A percentile compares a stretch with the other conserved stretches of the same genome.
These are phyloP conservation scores for Allium fistulosum DNA, from an alignment of 106 monocot genomes.

Conservation along the genomic window DNA sequence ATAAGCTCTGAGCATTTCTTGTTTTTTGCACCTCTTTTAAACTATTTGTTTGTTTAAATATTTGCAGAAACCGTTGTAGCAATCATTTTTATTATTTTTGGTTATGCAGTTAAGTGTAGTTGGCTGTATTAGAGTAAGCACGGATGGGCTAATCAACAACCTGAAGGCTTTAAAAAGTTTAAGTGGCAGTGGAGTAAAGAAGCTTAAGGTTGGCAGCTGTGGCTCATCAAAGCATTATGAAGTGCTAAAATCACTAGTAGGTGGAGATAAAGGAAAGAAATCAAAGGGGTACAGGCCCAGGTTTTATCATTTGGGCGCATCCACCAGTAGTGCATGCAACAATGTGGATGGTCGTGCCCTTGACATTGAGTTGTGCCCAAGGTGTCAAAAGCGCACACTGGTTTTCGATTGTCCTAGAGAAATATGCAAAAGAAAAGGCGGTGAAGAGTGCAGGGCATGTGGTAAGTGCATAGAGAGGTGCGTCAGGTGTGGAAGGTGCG, in stretches of 20 bases:
- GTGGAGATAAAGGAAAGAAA: constrained; percentile 10
- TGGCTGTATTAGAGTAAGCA: constrained; percentile 29
- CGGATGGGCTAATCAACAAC: constrained; percentile 31
- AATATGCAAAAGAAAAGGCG: constrained; percentile 15
- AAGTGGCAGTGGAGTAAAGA: constrained; percentile 18
- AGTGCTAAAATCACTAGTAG: constrained; percentile 23
- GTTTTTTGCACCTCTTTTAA: too few species aligned
- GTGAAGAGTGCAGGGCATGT: constrained; percentile 38
- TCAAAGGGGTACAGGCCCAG: constrained; percentile 6
- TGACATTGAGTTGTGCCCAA: constrained; percentile 52
- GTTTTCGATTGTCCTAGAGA: constrained; percentile 51
- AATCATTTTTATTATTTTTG: not conserved
- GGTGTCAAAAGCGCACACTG: constrained; percentile 35
- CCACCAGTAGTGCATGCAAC: constrained; percentile 1
- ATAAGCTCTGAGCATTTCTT: too few species aligned
- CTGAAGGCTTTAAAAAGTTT: constrained; percentile 26
- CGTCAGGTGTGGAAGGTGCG: constrained; percentile 45
- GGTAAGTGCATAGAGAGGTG: constrained; percentile 44
- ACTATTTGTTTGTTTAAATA: too few species aligned
- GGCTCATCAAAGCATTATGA: constrained; percentile 27
- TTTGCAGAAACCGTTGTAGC: too few species aligned
- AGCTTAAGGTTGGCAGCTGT: constrained; percentile 31
- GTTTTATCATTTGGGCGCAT: constrained; percentile 29
- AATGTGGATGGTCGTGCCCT: constrained; percentile 20
- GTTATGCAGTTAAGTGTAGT: constrained; percentile 41